Base-by-base conservation (phyloP, 2,329 filamentous ascomycete species). In the Cyphellophora europaea region DNA sequence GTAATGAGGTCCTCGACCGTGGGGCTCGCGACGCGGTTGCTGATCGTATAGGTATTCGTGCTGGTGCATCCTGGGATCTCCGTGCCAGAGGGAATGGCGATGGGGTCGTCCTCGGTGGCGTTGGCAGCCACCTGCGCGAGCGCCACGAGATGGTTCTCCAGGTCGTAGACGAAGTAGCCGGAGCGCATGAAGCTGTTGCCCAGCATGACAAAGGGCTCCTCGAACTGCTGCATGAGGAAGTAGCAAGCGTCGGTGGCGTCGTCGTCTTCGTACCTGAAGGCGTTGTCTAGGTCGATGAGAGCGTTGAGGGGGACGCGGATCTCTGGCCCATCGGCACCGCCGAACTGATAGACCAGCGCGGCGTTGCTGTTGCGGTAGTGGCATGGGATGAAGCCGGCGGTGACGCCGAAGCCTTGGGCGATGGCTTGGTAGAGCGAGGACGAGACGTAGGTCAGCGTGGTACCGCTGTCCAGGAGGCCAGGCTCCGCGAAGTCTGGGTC, bases 391-490 rank as follows among this genome's bases (percentile, higher is more conserved):
- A 35, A 59, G 33, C 60, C 58, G 21, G 21, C 8, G 19, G 70
- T 40, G 4, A 69, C 74, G 18, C 73, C 73, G 5, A 70, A 66
- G 44, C 75, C 72, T 5, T 57, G 47, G 67, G 68, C 72, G 4
- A 74, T 55, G 41, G 69, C 54, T 4, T 54, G 41, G 2, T 69
- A 68, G 27, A 85, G 54, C 32, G 73, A 65, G 37, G 72, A 63
- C 1, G 81, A 81, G 1, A 87, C 60, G 50, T 82, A 83, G 44
- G 69, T 78, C 39, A 83, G 62, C 3, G 77, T 82, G 10, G 77
- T 82, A 28, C 82, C 82, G 1, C 79, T 83, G 56, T 88, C 82
- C 18, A 88, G 69, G 3, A 86, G 66, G 2, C 77, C 79, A 3
- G 72, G 59, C 3, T 79, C 59, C 5, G 72, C 51, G 13, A 54